Percentiles rank a stretch among this genome's conserved stretches.
phyloP scores from a whole-genome alignment of 805 yeast genomes.

The Candida hispaniensis region DNA sequence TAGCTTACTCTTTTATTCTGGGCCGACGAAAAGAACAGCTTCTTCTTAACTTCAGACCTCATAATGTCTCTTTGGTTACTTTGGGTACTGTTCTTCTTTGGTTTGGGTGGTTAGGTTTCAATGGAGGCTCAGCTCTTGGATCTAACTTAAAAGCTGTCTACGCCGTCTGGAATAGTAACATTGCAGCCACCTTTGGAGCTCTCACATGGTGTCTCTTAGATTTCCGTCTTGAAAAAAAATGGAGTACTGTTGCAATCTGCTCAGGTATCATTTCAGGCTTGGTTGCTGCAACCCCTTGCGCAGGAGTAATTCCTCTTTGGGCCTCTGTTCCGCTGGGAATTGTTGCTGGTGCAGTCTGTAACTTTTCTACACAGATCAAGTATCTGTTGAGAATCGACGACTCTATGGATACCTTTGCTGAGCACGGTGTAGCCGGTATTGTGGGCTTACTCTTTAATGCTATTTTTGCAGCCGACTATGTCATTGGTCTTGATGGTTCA shows the following conservation, averaged over 20 bases:
- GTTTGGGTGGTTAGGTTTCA: slow-evolving; percentile 95
- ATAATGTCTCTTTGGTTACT: slow-evolving; percentile 83
- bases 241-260: slow-evolving; percentile 92
- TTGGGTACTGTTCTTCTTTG: slow-evolving; percentile 79
- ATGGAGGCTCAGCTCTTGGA: slow-evolving; percentile 77
- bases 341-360: slow-evolving; percentile 72
- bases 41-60: slow-evolving; percentile 85
- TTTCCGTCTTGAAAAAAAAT: slow-evolving; percentile 75
- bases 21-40: slow-evolving; percentile 69
- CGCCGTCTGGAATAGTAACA: slow-evolving; percentile 83
- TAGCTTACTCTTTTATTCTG: slow-evolving; percentile 40
- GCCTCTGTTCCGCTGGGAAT: slow-evolving; percentile 81
- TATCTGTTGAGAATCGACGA: slow-evolving; percentile 77
- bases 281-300: slow-evolving; percentile 94
- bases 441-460: slow-evolving; percentile 81
- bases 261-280: slow-evolving; percentile 93
- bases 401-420: slow-evolving; percentile 91
- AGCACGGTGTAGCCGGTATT: slow-evolving; percentile 95
- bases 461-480: slow-evolving; percentile 75
- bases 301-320: slow-evolving; percentile 86
- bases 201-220: slow-evolving; percentile 87
- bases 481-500: slow-evolving; percentile 81
- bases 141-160: slow-evolving; percentile 79
- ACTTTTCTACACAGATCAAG: slow-evolving; percentile 80
- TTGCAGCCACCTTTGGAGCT: slow-evolving; percentile 85